Evolutionary conservation across 352 stramenopile species (phyloP), one percentile per base, ranked within the genome.

Genomic region (Phytophthora tentaculata): DNA sequence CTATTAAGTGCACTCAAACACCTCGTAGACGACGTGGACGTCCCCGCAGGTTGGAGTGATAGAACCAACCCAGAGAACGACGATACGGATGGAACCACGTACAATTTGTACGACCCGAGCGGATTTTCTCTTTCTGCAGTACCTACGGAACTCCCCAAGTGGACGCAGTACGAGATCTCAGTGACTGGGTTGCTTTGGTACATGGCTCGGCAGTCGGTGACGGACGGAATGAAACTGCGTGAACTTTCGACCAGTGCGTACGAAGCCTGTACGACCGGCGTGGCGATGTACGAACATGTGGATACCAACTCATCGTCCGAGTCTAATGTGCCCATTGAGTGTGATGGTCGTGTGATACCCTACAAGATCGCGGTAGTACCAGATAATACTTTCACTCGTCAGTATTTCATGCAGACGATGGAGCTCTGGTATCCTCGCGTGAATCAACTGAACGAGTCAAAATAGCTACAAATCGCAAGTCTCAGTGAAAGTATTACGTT

Each of bases 321-420:
- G 35, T 19, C 10, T 6, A 43, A 13, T 43, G 35, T 43, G 3
- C 35, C 35, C 35, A 19, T 13, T 2, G 35, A 43, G n/a, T 43
- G 35, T 43, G 35, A 19, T 13, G 35, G 35, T 1, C 35, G 10
- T 13, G 35, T 43, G 1, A 13, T 43, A 43, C 35, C 35, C 12
- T 43, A 43, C 35, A 43, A 43, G 35, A 43, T 43, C 35, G 35
- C 35, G 35, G 35, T 43, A 43, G 10, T 43, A 43, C 35, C 35
- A 13, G 35, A 43, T n/a, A 43, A 43, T 43, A n/a, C 35, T 2
- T 43, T 43, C 14, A 43, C 35, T 3, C 12, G 35, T 4, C 2
- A 43, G 35, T 43, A 43, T 43, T 43, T 48, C 41, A 23, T 48
- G 17, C 41, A 48, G 41, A 48, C 41, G 41, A 48, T 48, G 41